phyloP scores from a whole-genome alignment of 768 basidiomycete genomes.

The Tulasnella sp. region DNA sequence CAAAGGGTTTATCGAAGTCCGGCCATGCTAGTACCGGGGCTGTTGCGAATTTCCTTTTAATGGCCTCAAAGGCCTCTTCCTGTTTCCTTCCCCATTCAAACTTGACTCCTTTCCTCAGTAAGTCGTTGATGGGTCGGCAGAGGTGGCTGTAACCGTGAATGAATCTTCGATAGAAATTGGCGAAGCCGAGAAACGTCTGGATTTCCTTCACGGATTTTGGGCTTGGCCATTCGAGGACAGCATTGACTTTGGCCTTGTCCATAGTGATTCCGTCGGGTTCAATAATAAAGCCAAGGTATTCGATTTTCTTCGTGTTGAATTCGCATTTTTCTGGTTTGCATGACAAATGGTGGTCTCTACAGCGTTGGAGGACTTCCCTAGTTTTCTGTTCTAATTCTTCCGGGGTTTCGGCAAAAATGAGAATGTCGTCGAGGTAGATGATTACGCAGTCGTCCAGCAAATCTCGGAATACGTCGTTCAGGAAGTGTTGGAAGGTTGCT shows the following conservation, averaged over 20 bases:
- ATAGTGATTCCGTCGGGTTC: constrained; percentile 14
- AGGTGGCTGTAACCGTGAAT: constrained; percentile 14
- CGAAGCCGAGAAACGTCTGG: neutral
- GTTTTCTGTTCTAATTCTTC: constrained; percentile 12
- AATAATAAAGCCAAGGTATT: constrained; percentile 15
- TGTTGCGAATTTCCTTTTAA: neutral
- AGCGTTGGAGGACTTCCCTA: constrained; percentile 13
- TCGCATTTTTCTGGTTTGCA: constrained; percentile 14
- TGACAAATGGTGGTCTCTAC: constrained; percentile 3
- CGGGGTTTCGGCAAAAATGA: constrained; percentile 15
- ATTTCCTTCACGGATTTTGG: neutral
- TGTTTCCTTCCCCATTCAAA: neutral
- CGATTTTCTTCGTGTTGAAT: neutral
- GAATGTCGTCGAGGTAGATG: constrained; percentile 21
- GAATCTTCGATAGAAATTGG: constrained; percentile 4
- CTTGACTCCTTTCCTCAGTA: neutral
- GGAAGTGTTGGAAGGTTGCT: constrained; percentile 19
- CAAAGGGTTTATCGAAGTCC: neutral
- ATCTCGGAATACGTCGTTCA: constrained; percentile 17
- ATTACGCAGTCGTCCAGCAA: constrained; percentile 18
- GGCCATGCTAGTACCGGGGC: neutral
- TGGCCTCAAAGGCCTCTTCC: neutral
- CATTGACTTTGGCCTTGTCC: constrained; percentile 19
- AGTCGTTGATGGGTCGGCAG: neutral
- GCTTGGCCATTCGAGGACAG: constrained; percentile 14